Base-by-base conservation (phyloP, 345 rosid species). In the Eucalyptus sp. region DNA sequence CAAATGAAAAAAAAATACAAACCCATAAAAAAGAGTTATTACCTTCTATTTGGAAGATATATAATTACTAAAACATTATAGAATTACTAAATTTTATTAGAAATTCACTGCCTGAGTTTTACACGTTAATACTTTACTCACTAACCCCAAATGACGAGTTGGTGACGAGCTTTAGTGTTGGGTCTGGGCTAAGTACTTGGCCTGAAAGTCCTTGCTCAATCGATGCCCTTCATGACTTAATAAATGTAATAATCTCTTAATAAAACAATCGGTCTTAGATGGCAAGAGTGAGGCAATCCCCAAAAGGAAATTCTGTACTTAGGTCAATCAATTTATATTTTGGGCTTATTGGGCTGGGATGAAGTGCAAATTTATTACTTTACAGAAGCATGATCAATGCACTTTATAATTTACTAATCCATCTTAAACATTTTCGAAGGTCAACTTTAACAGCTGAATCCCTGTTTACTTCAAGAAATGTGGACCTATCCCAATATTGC, bases 271-370 rank as follows among this genome's bases (percentile, higher is more conserved):
- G 7, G 44, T 17, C 10, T 68, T 16, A 10, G 81, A 71, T 33
- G 81, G 81, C 44, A 71, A 9, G 44, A 68, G 43, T 13, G 0
- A 33, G 81, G 3, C 25, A 71, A 71, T 20, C 25, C 43, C 0
- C 0, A 71, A 10, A 71, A 37, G 25, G 46, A 71, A 18, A 18
- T 71, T 52, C 3, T 37, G 3, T 37, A 24, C 46, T 0, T 10
- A 37, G 81, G 46, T 37, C 46, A 37, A 71, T 3, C 14, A 71
- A 18, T 18, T 71, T 27, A 27, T 60, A 27, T 60, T 60, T 60
- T 37, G 27, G 46, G 81, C 81, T 37, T 71, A 71, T 37, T 18
- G 46, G 43, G 81, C 25, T 37, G 18, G 46, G 46, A 71, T 24
- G 13, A 37, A 17, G 43, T 33, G 44, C 17, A 33, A 37, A 37